These are phyloP conservation scores for Flaveria trinervia DNA, from an alignment of 129 eudicot genomes.

Conservation along the genomic window DNA sequence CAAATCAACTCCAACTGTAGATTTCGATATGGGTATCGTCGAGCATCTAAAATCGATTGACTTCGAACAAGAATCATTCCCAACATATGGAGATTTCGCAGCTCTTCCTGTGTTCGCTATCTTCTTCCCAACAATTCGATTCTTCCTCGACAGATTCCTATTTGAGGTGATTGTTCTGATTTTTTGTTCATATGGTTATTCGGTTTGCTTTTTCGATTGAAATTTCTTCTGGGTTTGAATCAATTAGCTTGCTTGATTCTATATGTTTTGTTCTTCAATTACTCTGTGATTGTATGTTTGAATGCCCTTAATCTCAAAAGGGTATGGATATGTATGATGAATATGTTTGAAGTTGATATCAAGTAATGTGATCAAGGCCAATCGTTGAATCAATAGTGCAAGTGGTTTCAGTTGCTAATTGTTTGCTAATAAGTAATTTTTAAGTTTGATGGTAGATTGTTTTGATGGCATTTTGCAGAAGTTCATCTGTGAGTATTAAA, in stretches of 20 bases:
- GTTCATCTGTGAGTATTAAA: not conserved
- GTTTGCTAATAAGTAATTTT: no score
- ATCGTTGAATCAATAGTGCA: no score
- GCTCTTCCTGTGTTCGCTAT: slow-evolving; percentile 71
- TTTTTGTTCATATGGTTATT: not conserved
- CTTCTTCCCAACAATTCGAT: slow-evolving; percentile 72
- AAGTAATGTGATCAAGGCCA: not conserved
- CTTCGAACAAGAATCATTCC: slow-evolving; percentile 77
- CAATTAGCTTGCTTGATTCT: slow-evolving; percentile 1
- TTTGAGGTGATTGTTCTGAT: slow-evolving; percentile 56
- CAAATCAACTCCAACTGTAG: slow-evolving; percentile 19
- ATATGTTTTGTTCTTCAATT: not conserved
- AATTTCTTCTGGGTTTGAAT: slow-evolving; percentile 9
- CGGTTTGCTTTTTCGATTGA: not conserved
- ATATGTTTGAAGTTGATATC: not conserved
- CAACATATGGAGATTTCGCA: slow-evolving; percentile 64
- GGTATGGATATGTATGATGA: not conserved
- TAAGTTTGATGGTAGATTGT: no score
- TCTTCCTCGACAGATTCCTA: slow-evolving; percentile 75
- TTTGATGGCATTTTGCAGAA: no score
- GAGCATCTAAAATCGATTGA: slow-evolving; percentile 37
- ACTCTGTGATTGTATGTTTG: slow-evolving; percentile 8
- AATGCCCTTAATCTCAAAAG: not conserved
- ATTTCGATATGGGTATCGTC: slow-evolving; percentile 19
- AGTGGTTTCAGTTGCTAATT: no score